Conservation (phyloP, 2,329 filamentous ascomycete species). For the Fusarium nurragi region DNA sequence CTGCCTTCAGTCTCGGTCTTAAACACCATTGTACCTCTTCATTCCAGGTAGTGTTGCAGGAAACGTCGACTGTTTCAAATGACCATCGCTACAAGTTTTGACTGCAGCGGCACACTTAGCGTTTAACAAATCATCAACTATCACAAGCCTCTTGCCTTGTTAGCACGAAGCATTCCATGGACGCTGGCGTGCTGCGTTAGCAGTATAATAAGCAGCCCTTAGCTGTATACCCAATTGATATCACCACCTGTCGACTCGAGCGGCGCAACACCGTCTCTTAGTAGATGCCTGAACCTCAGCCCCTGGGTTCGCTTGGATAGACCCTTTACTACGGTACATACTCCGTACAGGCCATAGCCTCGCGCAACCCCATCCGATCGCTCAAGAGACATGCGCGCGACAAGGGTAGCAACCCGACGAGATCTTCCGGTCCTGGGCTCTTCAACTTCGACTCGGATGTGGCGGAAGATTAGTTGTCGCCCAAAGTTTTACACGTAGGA, state of each 20-base stretch:
- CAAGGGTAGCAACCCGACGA: conserved; percentile 26
- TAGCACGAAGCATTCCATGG: conserved; percentile 2
- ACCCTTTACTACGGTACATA: neutral
- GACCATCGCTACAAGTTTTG: conserved; percentile 11
- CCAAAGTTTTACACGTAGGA: conserved; percentile 13
- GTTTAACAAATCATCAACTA: conserved; percentile 9
- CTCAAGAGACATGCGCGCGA: conserved; percentile 12
- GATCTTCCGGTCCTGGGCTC: conserved; percentile 3
- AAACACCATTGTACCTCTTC: conserved; percentile 5
- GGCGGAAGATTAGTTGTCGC: conserved; percentile 22
- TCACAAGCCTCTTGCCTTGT: conserved; percentile 5
- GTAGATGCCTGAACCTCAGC: conserved; percentile 22
- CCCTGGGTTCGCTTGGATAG: conserved; percentile 29
- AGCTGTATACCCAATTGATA: conserved; percentile 3
- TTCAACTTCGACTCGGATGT: conserved; percentile 31
- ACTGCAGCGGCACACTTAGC: conserved; percentile 25
- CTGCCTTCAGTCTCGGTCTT: neutral
- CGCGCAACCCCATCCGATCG: conserved; percentile 19
- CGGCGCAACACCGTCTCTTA: neutral
- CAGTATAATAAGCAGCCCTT: neutral
- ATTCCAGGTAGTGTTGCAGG: neutral
- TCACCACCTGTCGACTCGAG: conserved; percentile 11
- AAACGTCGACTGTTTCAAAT: conserved; percentile 16
- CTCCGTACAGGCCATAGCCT: conserved; percentile 11
- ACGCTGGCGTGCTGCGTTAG: neutral